Evolutionary conservation across 2,329 filamentous ascomycete species (phyloP).

Genomic region (Beauveria australis): DNA sequence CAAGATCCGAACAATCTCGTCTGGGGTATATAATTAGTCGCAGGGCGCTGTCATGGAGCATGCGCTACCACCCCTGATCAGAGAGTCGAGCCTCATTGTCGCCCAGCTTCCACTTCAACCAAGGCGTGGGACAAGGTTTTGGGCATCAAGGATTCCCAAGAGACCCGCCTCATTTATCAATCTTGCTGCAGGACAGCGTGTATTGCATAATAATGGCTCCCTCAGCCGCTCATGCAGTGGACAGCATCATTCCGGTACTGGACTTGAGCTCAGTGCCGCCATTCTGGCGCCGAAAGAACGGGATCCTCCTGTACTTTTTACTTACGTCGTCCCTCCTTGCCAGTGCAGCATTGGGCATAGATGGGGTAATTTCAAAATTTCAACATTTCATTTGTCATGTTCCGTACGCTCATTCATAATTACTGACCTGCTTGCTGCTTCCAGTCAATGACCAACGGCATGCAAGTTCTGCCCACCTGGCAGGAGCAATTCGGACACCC

Average conservation of each 20-base stretch:
- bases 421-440: background rate
- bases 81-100: background rate
- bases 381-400: background rate
- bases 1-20: background rate
- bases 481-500: constrained; percentile 30
- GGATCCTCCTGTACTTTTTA: constrained; percentile 33
- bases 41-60: background rate
- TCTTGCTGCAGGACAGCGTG: constrained; percentile 1
- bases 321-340: constrained; percentile 34
- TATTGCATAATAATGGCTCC: constrained; percentile 23
- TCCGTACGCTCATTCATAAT: background rate
- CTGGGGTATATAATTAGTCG: background rate
- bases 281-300: constrained; percentile 32
- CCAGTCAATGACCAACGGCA: constrained; percentile 32
- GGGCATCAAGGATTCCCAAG: background rate
- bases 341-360: constrained; percentile 33
- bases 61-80: background rate
- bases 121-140: background rate
- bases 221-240: constrained; percentile 22
- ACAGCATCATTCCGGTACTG: constrained; percentile 23
- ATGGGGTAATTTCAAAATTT: constrained; percentile 24
- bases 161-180: background rate
- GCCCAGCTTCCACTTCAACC: background rate
- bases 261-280: constrained; percentile 23
- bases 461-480: constrained; percentile 29